Evolutionary conservation across 768 basidiomycete species (phyloP), one percentile per base, ranked within the genome.

Genomic region (Phylloporus sp.): DNA sequence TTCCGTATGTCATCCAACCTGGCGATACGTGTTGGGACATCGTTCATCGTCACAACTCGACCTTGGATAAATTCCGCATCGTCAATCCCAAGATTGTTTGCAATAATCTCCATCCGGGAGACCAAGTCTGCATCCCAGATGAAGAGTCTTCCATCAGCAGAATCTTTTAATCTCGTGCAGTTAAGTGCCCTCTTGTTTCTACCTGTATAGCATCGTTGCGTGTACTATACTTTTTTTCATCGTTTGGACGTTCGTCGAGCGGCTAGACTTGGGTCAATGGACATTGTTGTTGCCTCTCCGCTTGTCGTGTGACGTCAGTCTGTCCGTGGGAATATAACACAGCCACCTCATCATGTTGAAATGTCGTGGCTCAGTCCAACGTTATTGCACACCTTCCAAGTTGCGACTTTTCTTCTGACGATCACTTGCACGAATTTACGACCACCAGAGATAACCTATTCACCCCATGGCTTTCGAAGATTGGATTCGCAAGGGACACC

Each of bases 1-100:
- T 55, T 22, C 57, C 69, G 0, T 78, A 82, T 46, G 66, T 71
- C 55, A 67, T 83, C 10, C 68, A 77, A 49, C 73, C 77, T 4
- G 82, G 81, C 13, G 81, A 85, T 51, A 75, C 74, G 9, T 86
- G 84, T 58, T 86, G 82, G 82, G 77, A 77, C 11, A 71, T 86
- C 20, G 70, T 78, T 22, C 69, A 68, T 37, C 60, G 67, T 14
- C 64, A 77, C 45, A 76, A 75, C 8, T 76, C 73, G 48, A 68
- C 71, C 13, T 44, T 82, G 48, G 80, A 82, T 18, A 69, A 72
- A 46, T 65, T 86, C 20, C 71, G 67, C 52, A 69, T 71, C 38
- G 64, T 76, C 27, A 85, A 85, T 53, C 68, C 71, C 13, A 71
- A 71, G 46, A 57, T 84, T 33, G 61, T 75, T 15, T 85, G 84